Evolutionary conservation across 306 rosid genomes (phyloP).

Genomic region (Quercus parvula): DNA sequence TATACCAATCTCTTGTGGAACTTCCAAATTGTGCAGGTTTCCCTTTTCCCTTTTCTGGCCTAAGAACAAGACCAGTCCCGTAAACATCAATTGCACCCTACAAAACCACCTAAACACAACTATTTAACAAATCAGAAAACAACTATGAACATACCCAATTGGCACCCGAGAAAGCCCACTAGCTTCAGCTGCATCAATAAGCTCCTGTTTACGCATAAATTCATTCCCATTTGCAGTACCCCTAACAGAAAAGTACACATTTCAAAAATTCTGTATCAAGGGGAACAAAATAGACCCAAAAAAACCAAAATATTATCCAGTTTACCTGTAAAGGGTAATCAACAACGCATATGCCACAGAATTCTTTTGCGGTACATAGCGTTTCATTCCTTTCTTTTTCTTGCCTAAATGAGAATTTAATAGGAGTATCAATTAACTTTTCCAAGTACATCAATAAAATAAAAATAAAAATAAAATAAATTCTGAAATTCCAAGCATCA

Average conservation of each 20-base stretch:
- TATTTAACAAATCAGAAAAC: background rate
- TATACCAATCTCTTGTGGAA: conserved; percentile 81
- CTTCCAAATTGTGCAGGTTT: conserved; percentile 57
- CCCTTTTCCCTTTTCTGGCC: conserved; percentile 87
- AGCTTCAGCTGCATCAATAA: conserved; percentile 90
- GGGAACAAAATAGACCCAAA: background rate
- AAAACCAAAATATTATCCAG: background rate
- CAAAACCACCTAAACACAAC: background rate
- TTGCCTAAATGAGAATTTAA: conserved; percentile 42
- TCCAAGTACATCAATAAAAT: background rate
- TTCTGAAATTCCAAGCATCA: background rate
- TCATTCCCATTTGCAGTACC: conserved; percentile 72
- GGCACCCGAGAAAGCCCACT: conserved; percentile 85
- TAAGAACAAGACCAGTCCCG: conserved; percentile 30
- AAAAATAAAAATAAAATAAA: too few species aligned
- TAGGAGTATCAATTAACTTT: conserved; percentile 2
- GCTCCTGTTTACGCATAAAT: conserved; percentile 88
- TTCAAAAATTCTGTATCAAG: conserved; percentile 16
- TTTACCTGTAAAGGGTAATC: conserved; percentile 74
- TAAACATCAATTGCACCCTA: conserved; percentile 13
- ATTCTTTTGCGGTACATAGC: conserved; percentile 78
- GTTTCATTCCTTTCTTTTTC: conserved; percentile 47
- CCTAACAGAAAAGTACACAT: conserved; percentile 36
- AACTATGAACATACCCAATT: conserved; percentile 52
- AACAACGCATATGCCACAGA: conserved; percentile 83